phyloP scores from a whole-genome alignment of 2,329 filamentous ascomycete genomes.

The Hypoxylon sp. region DNA sequence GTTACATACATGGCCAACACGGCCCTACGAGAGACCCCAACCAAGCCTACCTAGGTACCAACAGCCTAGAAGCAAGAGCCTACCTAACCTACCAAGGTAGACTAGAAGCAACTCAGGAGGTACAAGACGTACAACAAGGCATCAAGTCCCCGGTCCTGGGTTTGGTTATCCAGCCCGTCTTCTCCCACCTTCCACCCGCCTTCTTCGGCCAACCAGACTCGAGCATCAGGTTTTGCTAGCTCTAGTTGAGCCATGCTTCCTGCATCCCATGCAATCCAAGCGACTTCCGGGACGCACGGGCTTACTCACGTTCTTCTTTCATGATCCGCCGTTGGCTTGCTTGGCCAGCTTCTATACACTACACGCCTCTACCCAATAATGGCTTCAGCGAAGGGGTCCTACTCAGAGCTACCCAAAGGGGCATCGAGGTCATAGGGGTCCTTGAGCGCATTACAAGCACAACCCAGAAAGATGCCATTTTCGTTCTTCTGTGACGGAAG shows the following conservation, averaged over 20 bases:
- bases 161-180: background rate
- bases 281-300: slow-evolving; percentile 39
- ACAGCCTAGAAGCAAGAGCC: no score
- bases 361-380: background rate
- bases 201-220: slow-evolving; percentile 14
- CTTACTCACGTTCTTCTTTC: slow-evolving; percentile 40
- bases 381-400: no score
- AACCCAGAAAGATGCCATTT: slow-evolving; percentile 22
- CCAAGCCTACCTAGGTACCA: no score
- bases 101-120: no score
- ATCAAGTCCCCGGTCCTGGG: background rate
- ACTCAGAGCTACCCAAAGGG: no score
- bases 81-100: no score
- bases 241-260: slow-evolving; percentile 21
- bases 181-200: slow-evolving; percentile 1
- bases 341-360: background rate
- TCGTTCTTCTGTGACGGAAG: slow-evolving; percentile 9
- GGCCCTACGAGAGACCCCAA: no score
- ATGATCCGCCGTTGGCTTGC: slow-evolving; percentile 5
- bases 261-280: slow-evolving; percentile 25
- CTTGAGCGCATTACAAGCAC: slow-evolving; percentile 1
- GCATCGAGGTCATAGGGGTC: background rate
- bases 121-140: no score
- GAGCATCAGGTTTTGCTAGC: slow-evolving; percentile 2
- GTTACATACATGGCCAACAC: no score